Evolutionary conservation across 164 flowering plant genomes (phyloP).

Genomic region (Annona cherimola): DNA sequence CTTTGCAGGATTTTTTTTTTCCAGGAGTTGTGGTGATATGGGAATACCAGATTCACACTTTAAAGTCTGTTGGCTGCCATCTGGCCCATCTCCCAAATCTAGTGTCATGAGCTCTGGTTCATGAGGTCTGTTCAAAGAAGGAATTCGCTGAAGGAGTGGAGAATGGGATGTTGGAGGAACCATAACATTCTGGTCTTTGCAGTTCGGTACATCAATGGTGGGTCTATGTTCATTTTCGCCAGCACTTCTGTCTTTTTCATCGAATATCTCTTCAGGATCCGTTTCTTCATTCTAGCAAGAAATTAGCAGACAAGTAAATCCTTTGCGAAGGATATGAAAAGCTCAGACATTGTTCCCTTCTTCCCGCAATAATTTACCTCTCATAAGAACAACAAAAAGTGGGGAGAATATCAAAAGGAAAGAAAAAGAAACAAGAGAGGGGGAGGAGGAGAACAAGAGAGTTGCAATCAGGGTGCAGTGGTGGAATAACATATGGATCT

Average conservation of each 20-base stretch:
- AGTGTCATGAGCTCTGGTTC: conserved; percentile 17
- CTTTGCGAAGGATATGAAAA: not conserved
- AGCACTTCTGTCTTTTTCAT: conserved; percentile 18
- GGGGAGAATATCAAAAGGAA: no score
- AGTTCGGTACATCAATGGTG: conserved; percentile 11
- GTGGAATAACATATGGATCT: no score
- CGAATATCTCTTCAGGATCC: conserved; percentile 12
- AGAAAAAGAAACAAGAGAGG: no score
- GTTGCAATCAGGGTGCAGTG: no score
- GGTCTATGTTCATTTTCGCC: conserved; percentile 15
- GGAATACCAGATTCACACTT: conserved; percentile 25
- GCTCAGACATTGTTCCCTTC: not conserved
- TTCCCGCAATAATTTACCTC: no score
- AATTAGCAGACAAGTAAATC: not conserved
- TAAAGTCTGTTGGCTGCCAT: conserved; percentile 6
- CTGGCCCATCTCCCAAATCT: conserved; percentile 18
- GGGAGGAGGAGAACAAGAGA: no score
- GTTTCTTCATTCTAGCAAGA: conserved; percentile 37
- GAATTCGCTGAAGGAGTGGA: conserved; percentile 15
- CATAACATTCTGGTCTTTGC: conserved; percentile 13
- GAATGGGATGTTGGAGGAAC: conserved; percentile 12
- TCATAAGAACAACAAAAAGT: no score
- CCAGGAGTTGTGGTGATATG: conserved; percentile 21
- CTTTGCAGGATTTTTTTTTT: conserved; percentile 22
- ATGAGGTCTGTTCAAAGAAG: conserved; percentile 22